A percentile compares a stretch with the other conserved stretches of the same genome.
Conservation (phyloP, 2,329 filamentous ascomycete species). For the Fusarium sp. region DNA sequence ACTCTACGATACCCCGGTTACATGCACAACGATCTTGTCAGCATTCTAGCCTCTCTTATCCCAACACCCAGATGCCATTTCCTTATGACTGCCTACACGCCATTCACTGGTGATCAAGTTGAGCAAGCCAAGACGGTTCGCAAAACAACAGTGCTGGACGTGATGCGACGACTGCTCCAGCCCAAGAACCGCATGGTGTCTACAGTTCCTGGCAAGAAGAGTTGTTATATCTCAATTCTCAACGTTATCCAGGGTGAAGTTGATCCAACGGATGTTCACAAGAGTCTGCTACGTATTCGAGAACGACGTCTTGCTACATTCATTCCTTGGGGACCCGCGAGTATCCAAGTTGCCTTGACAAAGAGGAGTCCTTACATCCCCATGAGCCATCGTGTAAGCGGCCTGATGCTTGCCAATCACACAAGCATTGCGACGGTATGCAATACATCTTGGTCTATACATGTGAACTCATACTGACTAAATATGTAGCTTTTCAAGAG, state of each 20-base stretch:
- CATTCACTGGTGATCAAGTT: conserved; percentile 95
- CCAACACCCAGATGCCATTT: conserved; percentile 98
- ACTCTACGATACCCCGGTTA: conserved; percentile 97
- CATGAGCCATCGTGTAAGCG: conserved; percentile 93
- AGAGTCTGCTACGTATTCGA: conserved; percentile 94
- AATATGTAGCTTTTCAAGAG: conserved; percentile 82
- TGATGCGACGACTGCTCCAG: conserved; percentile 94
- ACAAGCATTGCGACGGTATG: conserved; percentile 91
- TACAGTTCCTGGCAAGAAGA: conserved; percentile 93
- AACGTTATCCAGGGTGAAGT: conserved; percentile 99
- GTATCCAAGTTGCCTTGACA: conserved; percentile 95
- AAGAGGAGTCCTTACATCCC: conserved; percentile 97
- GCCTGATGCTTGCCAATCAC: conserved; percentile 97
- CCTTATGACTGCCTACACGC: conserved; percentile 97
- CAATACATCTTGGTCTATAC: conserved; percentile 16
- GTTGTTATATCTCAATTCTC: conserved; percentile 98
- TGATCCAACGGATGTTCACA: conserved; percentile 97
- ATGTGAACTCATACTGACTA: conserved; percentile 1
- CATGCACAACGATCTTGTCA: conserved; percentile 99
- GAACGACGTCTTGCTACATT: conserved; percentile 95
- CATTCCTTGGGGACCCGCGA: conserved; percentile 97
- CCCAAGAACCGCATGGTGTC: conserved; percentile 99
- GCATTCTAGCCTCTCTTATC: conserved; percentile 94
- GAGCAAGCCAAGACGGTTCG: conserved; percentile 97
- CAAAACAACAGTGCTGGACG: conserved; percentile 97